Conservation (phyloP, 306 rosid species). For the Spatholobus suberectus region DNA sequence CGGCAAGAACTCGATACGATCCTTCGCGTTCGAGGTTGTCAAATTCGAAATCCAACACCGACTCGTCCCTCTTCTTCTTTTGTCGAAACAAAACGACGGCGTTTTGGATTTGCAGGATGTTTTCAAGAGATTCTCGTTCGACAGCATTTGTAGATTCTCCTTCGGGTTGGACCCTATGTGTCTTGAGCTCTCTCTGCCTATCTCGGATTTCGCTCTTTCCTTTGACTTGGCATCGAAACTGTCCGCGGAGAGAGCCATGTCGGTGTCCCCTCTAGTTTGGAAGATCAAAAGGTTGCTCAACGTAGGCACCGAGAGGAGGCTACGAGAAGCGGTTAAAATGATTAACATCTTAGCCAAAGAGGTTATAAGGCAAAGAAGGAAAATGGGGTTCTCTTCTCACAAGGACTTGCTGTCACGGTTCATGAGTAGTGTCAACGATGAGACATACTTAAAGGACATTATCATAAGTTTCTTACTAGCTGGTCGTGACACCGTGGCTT, state of each 20-base stretch:
- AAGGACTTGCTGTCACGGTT: conserved; percentile 77
- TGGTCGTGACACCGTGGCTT: conserved; percentile 87
- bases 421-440: conserved; percentile 69
- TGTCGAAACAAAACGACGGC: conserved; percentile 16
- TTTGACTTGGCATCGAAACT: conserved; percentile 75
- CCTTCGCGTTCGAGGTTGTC: conserved; percentile 72
- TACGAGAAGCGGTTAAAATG: conserved; percentile 49
- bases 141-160: conserved; percentile 70
- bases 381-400: conserved; percentile 47
- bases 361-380: conserved; percentile 64
- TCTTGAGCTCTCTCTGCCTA: conserved; percentile 61
- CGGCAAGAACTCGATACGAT: conserved; percentile 50
- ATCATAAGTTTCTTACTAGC: conserved; percentile 79
- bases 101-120: conserved; percentile 78
- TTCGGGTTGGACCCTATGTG: conserved; percentile 83
- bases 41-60: conserved; percentile 58
- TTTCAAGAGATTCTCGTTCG: conserved; percentile 72
- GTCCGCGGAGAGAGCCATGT: conserved; percentile 87
- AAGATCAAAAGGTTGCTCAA: conserved; percentile 69
- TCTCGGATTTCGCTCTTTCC: conserved; percentile 67
- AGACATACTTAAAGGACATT: conserved; percentile 69
- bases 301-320: conserved; percentile 65
- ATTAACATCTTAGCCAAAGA: conserved; percentile 65
- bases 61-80: conserved; percentile 65
- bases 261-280: conserved; percentile 70